Percentiles rank a stretch among this genome's conserved stretches.
These are phyloP conservation scores for Aspergillus cejpii DNA, from an alignment of 2,329 filamentous ascomycete species.

Conservation along the genomic window DNA sequence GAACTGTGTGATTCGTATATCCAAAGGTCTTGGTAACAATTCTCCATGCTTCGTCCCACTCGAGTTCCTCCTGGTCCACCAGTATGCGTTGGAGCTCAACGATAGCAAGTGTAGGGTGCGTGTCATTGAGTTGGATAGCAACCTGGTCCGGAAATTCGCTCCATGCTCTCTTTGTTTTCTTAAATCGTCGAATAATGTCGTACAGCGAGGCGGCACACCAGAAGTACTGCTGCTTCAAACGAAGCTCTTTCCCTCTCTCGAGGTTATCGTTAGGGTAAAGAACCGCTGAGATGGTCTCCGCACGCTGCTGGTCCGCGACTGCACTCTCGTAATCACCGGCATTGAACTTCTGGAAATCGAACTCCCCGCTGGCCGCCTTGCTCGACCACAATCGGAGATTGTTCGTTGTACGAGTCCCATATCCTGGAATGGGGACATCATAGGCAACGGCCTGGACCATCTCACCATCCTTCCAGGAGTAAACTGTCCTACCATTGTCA, in stretches of 20 bases:
- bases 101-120: slow-evolving; percentile 91
- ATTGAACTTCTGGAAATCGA: slow-evolving; percentile 99
- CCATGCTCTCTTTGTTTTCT: slow-evolving; percentile 91
- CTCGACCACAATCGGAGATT: slow-evolving; percentile 96
- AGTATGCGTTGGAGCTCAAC: slow-evolving; percentile 93
- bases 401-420: slow-evolving; percentile 83
- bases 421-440: slow-evolving; percentile 87
- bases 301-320: slow-evolving; percentile 93
- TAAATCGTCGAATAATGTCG: slow-evolving; percentile 95
- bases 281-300: slow-evolving; percentile 97
- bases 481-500: slow-evolving; percentile 65
- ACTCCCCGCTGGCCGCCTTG: slow-evolving; percentile 93
- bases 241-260: slow-evolving; percentile 91
- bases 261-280: slow-evolving; percentile 97
- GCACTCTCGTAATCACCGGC: slow-evolving; percentile 96
- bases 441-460: slow-evolving; percentile 88
- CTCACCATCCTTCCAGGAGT: slow-evolving; percentile 87
- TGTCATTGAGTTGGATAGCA: slow-evolving; percentile 96
- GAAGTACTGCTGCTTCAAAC: slow-evolving; percentile 98
- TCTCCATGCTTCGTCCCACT: slow-evolving; percentile 88
- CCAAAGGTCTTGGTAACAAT: slow-evolving; percentile 76
- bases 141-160: slow-evolving; percentile 88
- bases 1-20: slow-evolving; percentile 97
- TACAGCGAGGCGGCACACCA: slow-evolving; percentile 96
- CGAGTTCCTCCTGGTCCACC: slow-evolving; percentile 78